These are phyloP conservation scores for Hsuehochloa calcarea DNA, from an alignment of 176 grass and related monocot genomes.

Conservation along the genomic window DNA sequence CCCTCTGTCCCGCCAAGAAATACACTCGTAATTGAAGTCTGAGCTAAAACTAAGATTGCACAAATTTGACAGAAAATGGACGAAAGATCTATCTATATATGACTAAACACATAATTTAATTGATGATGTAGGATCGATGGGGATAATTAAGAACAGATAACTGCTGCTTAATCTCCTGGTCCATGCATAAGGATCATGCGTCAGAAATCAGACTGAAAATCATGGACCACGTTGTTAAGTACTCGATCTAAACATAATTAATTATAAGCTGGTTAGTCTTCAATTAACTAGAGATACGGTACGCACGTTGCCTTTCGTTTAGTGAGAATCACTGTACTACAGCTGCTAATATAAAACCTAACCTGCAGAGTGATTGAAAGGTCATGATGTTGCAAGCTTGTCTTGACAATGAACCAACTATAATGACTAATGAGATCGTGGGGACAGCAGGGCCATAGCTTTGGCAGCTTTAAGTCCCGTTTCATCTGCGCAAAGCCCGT, in stretches of 20 bases:
- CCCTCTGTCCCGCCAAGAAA: no score
- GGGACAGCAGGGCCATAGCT: not conserved
- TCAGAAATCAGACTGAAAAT: not conserved
- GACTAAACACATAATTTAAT: no score
- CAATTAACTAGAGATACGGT: not conserved
- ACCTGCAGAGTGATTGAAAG: not conserved
- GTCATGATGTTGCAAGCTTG: not conserved
- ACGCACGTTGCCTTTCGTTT: not conserved
- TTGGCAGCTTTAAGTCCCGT: not conserved
- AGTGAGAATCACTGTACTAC: not conserved
- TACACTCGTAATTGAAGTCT: not conserved
- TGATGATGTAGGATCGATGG: no score
- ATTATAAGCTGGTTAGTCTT: not conserved
- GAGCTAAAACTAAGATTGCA: not conserved
- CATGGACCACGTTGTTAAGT: not conserved
- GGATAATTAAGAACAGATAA: no score
- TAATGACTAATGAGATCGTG: not conserved
- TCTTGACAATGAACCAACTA: not conserved
- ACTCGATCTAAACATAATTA: not conserved
- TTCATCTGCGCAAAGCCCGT: constrained; percentile 24
- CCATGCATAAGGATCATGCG: not conserved
- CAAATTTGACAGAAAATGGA: not conserved
- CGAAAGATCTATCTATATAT: no score
- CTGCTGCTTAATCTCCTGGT: not conserved
- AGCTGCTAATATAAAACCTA: not conserved